Evolutionary conservation across 441 rosid species (phyloP).

Genomic region (Syzygium malaccense): DNA sequence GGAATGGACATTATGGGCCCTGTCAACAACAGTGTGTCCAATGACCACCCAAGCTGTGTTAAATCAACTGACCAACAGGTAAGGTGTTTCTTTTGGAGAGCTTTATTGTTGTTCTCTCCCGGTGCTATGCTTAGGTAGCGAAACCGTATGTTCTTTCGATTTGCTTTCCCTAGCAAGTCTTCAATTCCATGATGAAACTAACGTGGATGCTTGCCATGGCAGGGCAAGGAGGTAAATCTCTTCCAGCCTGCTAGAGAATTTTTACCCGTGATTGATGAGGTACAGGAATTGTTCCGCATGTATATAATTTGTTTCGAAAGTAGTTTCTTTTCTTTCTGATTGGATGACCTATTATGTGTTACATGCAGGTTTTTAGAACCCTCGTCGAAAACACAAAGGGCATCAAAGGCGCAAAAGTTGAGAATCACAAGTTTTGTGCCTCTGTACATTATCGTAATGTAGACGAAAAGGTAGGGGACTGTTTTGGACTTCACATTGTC

Average conservation of each 20-base stretch:
- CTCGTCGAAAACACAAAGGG: conserved; percentile 66
- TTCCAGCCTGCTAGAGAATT: conserved; percentile 12
- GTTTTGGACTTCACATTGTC: background rate
- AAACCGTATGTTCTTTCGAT: background rate
- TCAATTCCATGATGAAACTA: background rate
- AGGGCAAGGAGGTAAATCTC: conserved; percentile 6
- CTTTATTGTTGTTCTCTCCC: background rate
- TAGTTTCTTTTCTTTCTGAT: background rate
- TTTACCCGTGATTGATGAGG: conserved; percentile 58
- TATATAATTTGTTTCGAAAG: background rate
- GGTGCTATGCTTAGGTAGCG: background rate
- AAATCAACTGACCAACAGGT: conserved; percentile 69
- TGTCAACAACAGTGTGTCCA: conserved; percentile 22
- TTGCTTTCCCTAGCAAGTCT: background rate
- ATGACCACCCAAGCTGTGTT: conserved; percentile 38
- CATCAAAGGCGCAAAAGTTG: conserved; percentile 80
- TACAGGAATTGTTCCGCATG: background rate
- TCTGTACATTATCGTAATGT: conserved; percentile 98
- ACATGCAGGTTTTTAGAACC: conserved; percentile 54
- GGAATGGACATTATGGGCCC: conserved; percentile 98
- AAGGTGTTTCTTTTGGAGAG: background rate
- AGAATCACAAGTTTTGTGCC: conserved; percentile 90
- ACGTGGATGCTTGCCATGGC: background rate
- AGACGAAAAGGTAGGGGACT: conserved; percentile 61
- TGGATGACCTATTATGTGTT: background rate